A percentile compares a stretch with the other conserved stretches of the same genome.
phyloP scores from a whole-genome alignment of 176 grass and related monocot species.

The bread wheat (Triticum aestivum) region IWGSC_CS_RefSeq_v2.1 NC_057798.1:486241695-486242194 shows the following conservation, averaged over 20 bases:
- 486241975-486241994: not conserved
- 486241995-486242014: not conserved
- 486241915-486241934: not conserved
- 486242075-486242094: conserved; percentile 6
- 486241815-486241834: not conserved
- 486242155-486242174: not conserved
- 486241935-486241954: not conserved
- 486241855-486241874: not conserved
- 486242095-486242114: conserved; percentile 9
- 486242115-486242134: not conserved
- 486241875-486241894: not conserved
- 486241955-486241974: conserved; percentile 2
- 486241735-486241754: not conserved
- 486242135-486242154: not conserved
- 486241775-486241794: not conserved
- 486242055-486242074: not conserved
- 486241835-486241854: not conserved
- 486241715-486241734: not conserved
- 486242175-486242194: not conserved
- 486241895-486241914: not conserved
- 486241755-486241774: not conserved
- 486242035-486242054: not conserved
- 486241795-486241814: not conserved
- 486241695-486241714: not conserved
- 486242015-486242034: not conserved